Percentiles rank a stretch among this genome's conserved stretches.
These are phyloP conservation scores for Verruconis gallopava DNA, from an alignment of 2,329 filamentous ascomycete genomes.

Conservation along the genomic window DNA sequence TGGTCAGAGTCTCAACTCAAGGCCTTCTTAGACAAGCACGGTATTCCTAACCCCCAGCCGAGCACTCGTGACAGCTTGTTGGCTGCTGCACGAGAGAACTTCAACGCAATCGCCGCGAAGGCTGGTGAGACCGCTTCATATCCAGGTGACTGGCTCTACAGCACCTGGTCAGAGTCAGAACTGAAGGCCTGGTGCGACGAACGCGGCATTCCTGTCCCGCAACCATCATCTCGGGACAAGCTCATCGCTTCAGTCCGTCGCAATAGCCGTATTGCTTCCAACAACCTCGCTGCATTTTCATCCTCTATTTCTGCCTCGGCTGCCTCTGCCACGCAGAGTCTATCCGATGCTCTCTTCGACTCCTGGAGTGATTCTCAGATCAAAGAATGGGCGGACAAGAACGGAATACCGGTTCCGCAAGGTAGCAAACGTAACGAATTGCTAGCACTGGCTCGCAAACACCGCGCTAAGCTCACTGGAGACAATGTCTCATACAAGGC, in stretches of 20 bases:
- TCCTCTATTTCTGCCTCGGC: slow-evolving; percentile 47
- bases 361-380: slow-evolving; percentile 82
- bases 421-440: slow-evolving; percentile 85
- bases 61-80: slow-evolving; percentile 74
- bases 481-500: slow-evolving; percentile 41
- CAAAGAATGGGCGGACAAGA: slow-evolving; percentile 88
- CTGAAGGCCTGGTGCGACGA: slow-evolving; percentile 88
- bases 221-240: slow-evolving; percentile 73
- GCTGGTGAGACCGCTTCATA: slow-evolving; percentile 68
- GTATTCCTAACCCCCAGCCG: slow-evolving; percentile 77
- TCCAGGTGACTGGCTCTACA: slow-evolving; percentile 90
- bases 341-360: slow-evolving; percentile 76
- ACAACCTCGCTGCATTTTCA: slow-evolving; percentile 44
- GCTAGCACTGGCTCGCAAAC: slow-evolving; percentile 76
- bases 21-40: slow-evolving; percentile 78
- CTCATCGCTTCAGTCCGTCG: slow-evolving; percentile 81
- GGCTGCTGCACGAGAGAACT: slow-evolving; percentile 64
- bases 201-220: slow-evolving; percentile 73
- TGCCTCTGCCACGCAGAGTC: slow-evolving; percentile 51
- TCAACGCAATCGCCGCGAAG: slow-evolving; percentile 64
- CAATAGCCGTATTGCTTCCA: slow-evolving; percentile 68
- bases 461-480: slow-evolving; percentile 59
- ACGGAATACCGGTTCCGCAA: slow-evolving; percentile 78
- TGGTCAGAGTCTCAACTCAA: slow-evolving; percentile 93
- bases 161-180: slow-evolving; percentile 83